phyloP scores from a whole-genome alignment of 305 asterid genomes.

The Striga hermonthica region DNA sequence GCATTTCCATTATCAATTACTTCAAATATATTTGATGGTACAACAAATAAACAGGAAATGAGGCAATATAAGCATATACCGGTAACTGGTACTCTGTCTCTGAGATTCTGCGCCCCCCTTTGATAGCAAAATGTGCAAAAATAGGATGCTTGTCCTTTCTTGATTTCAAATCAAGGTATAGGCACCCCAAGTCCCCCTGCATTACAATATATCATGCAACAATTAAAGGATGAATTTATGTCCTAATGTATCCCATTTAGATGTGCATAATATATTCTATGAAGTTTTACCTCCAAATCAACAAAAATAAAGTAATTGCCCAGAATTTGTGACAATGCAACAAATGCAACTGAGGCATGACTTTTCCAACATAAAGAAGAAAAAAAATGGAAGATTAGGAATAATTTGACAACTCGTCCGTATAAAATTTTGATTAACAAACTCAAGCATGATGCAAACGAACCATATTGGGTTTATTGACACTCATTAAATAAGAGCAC shows the following conservation, averaged over 20 bases:
- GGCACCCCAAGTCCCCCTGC: conserved; percentile 84
- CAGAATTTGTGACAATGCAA: too few species aligned
- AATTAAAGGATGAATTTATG: conserved; percentile 28
- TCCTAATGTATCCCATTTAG: conserved; percentile 26
- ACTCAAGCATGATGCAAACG: neutral
- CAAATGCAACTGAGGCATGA: too few species aligned
- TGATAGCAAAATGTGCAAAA: conserved; percentile 91
- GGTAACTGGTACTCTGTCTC: conserved; percentile 84
- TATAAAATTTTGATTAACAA: conserved; percentile 1
- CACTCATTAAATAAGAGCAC: neutral
- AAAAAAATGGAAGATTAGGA: too few species aligned
- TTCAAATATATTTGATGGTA: conserved; percentile 20
- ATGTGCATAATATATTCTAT: conserved; percentile 3
- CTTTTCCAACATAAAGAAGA: too few species aligned
- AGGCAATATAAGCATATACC: conserved; percentile 48
- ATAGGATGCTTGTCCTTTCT: conserved; percentile 81
- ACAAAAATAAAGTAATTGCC: neutral
- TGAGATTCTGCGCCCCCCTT: conserved; percentile 81
- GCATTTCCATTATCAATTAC: conserved; percentile 18
- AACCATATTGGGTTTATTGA: neutral
- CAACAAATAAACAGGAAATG: conserved; percentile 25
- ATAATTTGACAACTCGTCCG: neutral
- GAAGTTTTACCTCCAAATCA: neutral
- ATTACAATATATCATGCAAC: conserved; percentile 28
- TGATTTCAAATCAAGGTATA: conserved; percentile 86